Conservation (phyloP, 1,284 basidiomycete genomes). For the Cutaneotrichosporon dermatis region DNA sequence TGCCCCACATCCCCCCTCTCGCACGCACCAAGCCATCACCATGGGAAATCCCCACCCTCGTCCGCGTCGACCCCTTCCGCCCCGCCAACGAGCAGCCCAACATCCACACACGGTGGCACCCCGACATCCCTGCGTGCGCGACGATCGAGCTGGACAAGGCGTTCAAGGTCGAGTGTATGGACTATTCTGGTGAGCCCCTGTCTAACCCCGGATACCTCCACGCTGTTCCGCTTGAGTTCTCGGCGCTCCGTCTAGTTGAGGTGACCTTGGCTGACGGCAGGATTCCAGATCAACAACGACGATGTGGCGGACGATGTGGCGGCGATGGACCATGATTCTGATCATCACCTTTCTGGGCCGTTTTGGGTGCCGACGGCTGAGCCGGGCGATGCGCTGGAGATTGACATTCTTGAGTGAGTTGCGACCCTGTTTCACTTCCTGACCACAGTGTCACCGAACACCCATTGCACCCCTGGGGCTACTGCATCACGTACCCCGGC, state of each 20-base stretch:
- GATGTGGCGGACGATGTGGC: conserved; percentile 53
- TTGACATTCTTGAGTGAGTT: conserved; percentile 64
- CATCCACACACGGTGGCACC: conserved; percentile 46
- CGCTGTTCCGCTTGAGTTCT: background rate
- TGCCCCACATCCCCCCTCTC: background rate
- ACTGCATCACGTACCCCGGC: conserved; percentile 54
- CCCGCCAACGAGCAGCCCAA: conserved; percentile 26
- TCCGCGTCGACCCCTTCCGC: conserved; percentile 29
- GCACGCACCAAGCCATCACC: background rate
- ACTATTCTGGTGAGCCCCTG: conserved; percentile 61
- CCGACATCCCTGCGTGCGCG: conserved; percentile 37
- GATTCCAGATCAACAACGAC: conserved; percentile 64
- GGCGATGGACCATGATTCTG: conserved; percentile 49
- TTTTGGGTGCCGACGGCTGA: conserved; percentile 68
- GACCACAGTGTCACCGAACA: conserved; percentile 61
- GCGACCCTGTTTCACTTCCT: background rate
- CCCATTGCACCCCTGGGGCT: conserved; percentile 74
- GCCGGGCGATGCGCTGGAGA: conserved; percentile 69
- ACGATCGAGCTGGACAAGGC: conserved; percentile 50
- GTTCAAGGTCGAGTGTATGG: conserved; percentile 72
- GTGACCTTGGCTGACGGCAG: background rate
- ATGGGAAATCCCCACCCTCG: conserved; percentile 23
- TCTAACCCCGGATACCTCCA: no score
- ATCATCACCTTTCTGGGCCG: conserved; percentile 74
- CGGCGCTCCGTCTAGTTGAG: background rate